These are phyloP conservation scores for Vitis rotundifolia DNA, from an alignment of 164 flowering plant genomes.

Conservation along the genomic window DNA sequence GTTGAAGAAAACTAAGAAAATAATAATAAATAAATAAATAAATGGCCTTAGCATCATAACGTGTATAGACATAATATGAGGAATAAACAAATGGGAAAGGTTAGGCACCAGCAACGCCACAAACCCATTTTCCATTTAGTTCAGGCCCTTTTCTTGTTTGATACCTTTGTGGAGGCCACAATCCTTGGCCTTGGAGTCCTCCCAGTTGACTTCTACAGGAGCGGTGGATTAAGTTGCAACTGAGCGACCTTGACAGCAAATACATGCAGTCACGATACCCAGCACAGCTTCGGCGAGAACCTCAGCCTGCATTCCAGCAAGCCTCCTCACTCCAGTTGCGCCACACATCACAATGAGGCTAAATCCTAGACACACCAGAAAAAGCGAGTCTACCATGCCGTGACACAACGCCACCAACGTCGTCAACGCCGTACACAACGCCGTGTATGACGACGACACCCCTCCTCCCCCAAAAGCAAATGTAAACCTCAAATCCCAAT, in stretches of 20 bases:
- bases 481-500: slow-evolving; percentile 71
- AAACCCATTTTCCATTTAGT: no score
- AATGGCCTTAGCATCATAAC: no score
- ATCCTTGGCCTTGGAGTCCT: no score
- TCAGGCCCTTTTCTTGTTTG: no score
- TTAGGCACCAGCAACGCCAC: no score
- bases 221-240: slow-evolving; percentile 28
- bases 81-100: no score
- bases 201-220: slow-evolving; percentile 4
- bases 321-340: slow-evolving; percentile 90
- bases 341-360: slow-evolving; percentile 91
- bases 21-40: no score
- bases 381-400: slow-evolving; percentile 81
- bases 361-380: slow-evolving; percentile 91
- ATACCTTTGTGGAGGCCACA: no score
- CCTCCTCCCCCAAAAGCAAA: slow-evolving; percentile 87
- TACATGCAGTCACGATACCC: slow-evolving; percentile 69
- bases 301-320: slow-evolving; percentile 94
- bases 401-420: slow-evolving; percentile 88
- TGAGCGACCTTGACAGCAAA: slow-evolving; percentile 64
- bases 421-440: slow-evolving; percentile 81
- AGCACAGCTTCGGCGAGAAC: slow-evolving; percentile 90
- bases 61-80: no score
- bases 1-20: no score
- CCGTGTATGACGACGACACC: slow-evolving; percentile 92